phyloP scores from a whole-genome alignment of 208 protist genomes.

The Acanthamoeba royreba region DNA sequence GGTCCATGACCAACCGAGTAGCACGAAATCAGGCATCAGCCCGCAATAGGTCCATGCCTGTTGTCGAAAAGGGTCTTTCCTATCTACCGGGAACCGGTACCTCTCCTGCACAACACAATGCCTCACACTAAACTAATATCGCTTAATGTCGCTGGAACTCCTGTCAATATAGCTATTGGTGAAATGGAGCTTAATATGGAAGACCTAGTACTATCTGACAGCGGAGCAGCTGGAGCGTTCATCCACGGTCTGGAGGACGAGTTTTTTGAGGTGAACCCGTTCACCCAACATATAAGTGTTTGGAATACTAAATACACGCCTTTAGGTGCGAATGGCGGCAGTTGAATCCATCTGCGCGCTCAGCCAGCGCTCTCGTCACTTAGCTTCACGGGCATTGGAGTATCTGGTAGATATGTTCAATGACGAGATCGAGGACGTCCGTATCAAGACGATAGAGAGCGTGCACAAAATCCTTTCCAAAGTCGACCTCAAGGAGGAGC shows the following conservation, averaged over 20 bases:
- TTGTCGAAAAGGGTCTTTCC: not conserved
- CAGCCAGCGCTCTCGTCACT: slow-evolving; percentile 44
- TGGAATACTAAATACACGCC: not conserved
- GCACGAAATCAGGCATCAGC: not conserved
- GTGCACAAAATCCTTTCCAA: slow-evolving; percentile 60
- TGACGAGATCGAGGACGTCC: slow-evolving; percentile 70
- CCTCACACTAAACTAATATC: not conserved
- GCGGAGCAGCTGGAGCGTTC: slow-evolving; percentile 63
- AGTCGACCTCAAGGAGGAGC: slow-evolving; percentile 39
- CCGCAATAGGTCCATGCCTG: not conserved
- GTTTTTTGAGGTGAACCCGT: slow-evolving; percentile 56
- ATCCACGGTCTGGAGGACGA: slow-evolving; percentile 72
- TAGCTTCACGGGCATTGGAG: slow-evolving; percentile 58
- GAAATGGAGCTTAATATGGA: slow-evolving; percentile 26
- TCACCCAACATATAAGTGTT: not conserved
- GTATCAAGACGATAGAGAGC: slow-evolving; percentile 66
- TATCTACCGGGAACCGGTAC: not conserved
- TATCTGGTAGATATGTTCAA: slow-evolving; percentile 74
- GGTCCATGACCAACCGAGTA: not conserved
- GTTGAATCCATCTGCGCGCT: slow-evolving; percentile 65
- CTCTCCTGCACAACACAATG: not conserved
- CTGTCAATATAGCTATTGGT: not conserved
- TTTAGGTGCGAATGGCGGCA: not conserved
- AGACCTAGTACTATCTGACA: slow-evolving; percentile 52
- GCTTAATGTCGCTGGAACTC: not conserved